These are phyloP conservation scores for Botrytis deweyae DNA, from an alignment of 2,329 filamentous ascomycete species.

Conservation along the genomic window DNA sequence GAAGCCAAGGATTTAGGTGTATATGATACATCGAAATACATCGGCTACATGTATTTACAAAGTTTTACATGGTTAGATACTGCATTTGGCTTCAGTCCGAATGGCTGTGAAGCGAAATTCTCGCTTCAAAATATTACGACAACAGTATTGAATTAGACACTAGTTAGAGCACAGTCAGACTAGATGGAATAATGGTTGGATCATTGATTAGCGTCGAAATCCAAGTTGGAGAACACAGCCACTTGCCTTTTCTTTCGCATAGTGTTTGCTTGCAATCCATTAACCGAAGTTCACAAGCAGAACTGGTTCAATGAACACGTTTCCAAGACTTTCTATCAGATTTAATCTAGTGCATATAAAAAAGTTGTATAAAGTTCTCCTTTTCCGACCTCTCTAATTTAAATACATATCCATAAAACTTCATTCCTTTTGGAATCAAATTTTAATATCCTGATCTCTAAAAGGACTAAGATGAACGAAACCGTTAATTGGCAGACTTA, in stretches of 20 bases:
- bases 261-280: background rate
- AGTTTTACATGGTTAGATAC: background rate
- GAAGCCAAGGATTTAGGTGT: background rate
- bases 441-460: background rate
- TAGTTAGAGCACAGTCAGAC: background rate
- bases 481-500: background rate
- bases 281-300: background rate
- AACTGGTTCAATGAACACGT: background rate
- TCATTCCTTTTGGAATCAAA: background rate
- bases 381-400: rapidly evolving
- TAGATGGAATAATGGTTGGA: background rate
- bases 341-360: rapidly evolving
- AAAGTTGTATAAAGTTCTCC: background rate
- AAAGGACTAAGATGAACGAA: background rate
- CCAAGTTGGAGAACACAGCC: background rate
- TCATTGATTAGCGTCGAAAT: background rate
- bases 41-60: background rate
- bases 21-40: background rate
- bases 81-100: background rate
- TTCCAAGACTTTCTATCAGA: background rate
- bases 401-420: background rate
- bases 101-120: background rate
- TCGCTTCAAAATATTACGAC: background rate
- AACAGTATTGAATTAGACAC: background rate
- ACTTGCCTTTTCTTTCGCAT: background rate